phyloP scores from a whole-genome alignment of 768 basidiomycete genomes.

The Cystobasidium tubakii region DNA sequence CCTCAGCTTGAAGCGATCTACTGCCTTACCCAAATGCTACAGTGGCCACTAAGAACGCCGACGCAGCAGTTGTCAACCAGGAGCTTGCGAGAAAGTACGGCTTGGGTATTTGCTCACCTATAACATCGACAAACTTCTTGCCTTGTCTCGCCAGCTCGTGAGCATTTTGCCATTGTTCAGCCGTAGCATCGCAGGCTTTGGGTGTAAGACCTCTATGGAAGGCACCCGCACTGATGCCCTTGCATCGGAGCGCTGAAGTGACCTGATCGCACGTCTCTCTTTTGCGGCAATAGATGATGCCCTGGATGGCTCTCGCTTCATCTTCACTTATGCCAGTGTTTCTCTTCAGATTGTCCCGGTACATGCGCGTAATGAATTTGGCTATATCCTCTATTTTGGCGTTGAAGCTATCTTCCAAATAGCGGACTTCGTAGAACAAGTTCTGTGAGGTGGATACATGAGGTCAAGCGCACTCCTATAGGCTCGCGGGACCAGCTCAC shows the following conservation, averaged over 20 bases:
- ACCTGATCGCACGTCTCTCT: constrained; percentile 64
- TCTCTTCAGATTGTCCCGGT: constrained; percentile 51
- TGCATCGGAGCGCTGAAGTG: constrained; percentile 60
- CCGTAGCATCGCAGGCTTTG: constrained; percentile 26
- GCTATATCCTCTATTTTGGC: constrained; percentile 62
- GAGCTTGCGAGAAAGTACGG: not conserved
- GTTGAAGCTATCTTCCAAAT: constrained; percentile 42
- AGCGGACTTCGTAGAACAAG: constrained; percentile 68
- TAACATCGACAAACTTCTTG: constrained; percentile 30
- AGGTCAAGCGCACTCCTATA: not conserved
- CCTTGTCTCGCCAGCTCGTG: constrained; percentile 8
- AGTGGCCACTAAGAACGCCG: constrained; percentile 23
- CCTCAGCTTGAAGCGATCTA: not conserved
- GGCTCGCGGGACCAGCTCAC: not conserved
- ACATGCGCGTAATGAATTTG: constrained; percentile 62
- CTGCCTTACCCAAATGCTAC: constrained; percentile 35
- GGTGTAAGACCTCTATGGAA: constrained; percentile 67
- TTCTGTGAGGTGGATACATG: constrained; percentile 51
- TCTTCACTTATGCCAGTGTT: constrained; percentile 50
- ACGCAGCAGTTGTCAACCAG: not conserved
- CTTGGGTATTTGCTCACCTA: constrained; percentile 13
- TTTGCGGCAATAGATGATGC: constrained; percentile 60
- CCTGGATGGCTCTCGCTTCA: constrained; percentile 65
- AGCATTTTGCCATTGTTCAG: not conserved
- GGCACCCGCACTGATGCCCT: constrained; percentile 57